Conservation (phyloP, 495 filamentous ascomycete genomes). For the Cryomyces antarcticus region DNA sequence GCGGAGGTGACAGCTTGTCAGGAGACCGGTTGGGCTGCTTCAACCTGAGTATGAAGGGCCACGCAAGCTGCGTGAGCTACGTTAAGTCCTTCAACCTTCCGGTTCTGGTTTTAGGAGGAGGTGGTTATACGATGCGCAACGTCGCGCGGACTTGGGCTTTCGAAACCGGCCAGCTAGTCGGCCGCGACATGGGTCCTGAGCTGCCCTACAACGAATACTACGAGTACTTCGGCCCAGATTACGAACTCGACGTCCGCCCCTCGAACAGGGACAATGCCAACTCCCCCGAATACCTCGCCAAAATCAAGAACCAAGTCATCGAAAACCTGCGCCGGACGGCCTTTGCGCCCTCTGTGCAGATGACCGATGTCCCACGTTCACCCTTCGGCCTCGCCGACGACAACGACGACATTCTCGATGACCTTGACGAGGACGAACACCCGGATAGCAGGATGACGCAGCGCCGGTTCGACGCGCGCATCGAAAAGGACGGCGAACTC, state of each 20-base stretch:
- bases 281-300: slow-evolving; percentile 79
- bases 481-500: slow-evolving; percentile 51
- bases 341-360: slow-evolving; percentile 80
- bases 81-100: slow-evolving; percentile 86
- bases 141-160: slow-evolving; percentile 94
- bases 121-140: slow-evolving; percentile 98
- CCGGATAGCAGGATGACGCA: slow-evolving; percentile 69
- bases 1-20: slow-evolving; percentile 84
- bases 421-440: slow-evolving; percentile 77
- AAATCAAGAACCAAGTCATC: slow-evolving; percentile 80
- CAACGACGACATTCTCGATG: slow-evolving; percentile 70
- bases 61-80: slow-evolving; percentile 93
- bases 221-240: slow-evolving; percentile 97
- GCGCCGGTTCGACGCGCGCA: slow-evolving; percentile 61
- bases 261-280: slow-evolving; percentile 99
- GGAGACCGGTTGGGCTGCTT: slow-evolving; percentile 94
- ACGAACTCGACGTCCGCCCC: slow-evolving; percentile 79
- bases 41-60: slow-evolving; percentile 91
- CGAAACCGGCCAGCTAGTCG: slow-evolving; percentile 82
- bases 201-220: slow-evolving; percentile 99
- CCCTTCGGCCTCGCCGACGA: slow-evolving; percentile 59
- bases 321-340: slow-evolving; percentile 82
- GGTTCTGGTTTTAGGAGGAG: slow-evolving; percentile 79
- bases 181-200: slow-evolving; percentile 52
- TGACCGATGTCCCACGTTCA: slow-evolving; percentile 78